Evolutionary conservation across 2,329 filamentous ascomycete genomes (phyloP).

Genomic region (Corynespora cassiicola): DNA sequence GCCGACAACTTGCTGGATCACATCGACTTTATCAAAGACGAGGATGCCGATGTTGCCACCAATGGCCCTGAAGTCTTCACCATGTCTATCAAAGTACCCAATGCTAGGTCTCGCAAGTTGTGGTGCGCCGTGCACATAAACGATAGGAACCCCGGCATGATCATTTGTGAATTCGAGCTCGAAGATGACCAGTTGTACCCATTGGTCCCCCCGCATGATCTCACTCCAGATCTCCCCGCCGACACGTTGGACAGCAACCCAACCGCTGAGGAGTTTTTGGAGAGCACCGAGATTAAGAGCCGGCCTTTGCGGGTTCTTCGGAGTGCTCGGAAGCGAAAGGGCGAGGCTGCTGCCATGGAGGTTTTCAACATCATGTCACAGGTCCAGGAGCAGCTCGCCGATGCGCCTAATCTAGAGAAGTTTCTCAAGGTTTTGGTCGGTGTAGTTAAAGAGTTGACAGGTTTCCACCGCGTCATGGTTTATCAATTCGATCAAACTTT

Average conservation of each 20-base stretch:
- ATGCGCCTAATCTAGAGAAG: conserved; percentile 71
- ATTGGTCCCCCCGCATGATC: conserved; percentile 65
- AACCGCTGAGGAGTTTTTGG: conserved; percentile 74
- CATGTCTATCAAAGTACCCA: conserved; percentile 70
- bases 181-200: conserved; percentile 78
- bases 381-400: conserved; percentile 83
- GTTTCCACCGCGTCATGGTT: conserved; percentile 91
- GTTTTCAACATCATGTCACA: conserved; percentile 93
- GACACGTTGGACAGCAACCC: conserved; percentile 78
- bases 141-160: conserved; percentile 65
- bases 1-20: conserved; percentile 84
- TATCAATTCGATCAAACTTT: conserved; percentile 86
- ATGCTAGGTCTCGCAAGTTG: conserved; percentile 67
- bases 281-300: conserved; percentile 78
- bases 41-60: conserved; percentile 74
- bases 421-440: conserved; percentile 85
- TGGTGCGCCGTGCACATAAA: conserved; percentile 90
- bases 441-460: conserved; percentile 86
- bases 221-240: conserved; percentile 68
- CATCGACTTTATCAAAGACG: conserved; percentile 85
- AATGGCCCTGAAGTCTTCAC: conserved; percentile 90
- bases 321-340: conserved; percentile 75
- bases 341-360: conserved; percentile 84
- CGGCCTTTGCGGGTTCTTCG: conserved; percentile 79
- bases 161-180: conserved; percentile 88